Base-by-base conservation (phyloP, 2,329 filamentous ascomycete species). In the Dendryphion nanum region DNA sequence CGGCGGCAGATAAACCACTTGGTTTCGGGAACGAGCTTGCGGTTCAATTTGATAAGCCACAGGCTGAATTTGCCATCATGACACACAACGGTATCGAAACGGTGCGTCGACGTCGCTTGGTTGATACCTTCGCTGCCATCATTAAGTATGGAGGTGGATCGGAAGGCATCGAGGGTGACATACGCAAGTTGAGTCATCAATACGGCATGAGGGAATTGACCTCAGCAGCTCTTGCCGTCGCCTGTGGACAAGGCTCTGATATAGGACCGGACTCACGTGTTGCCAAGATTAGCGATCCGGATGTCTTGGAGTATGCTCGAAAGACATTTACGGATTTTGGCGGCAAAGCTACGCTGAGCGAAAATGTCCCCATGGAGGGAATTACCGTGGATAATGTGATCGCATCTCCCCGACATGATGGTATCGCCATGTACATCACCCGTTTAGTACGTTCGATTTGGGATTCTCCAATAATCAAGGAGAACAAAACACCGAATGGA, bases 21-120 rank as follows among this genome's bases (percentile, higher is more conserved):
- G 91, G 90, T 0, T 97, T 95, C 55, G 90, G 91, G 8, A 98
- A 98, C 53, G 93, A 98, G 67, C 74, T 97, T 39, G 89, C 93
- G 1, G 85, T 95, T n/a, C 94, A 98, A 54, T 98, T 93, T 53
- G 93, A 98, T 56, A 77, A 86, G 42, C 74, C 82, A 0, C 78
- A 85, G 0, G 82, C 85, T 35, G 91, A 98, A 59, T 82, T 97
- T 47, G 93, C 91, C 1, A 81, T 98, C 32, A 75, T 98, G 37
- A 97, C 93, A 20, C 95, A 93, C 53, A 89, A 81, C 12, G 93
- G 93, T 3, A 81, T 98, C 37, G 89, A 96, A 55, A 78, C 95
- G 6, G 80, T 97, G 37, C 83, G 89, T 38, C 77, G 93, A 34
- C 79, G 89, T 55, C 78, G 93, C 38, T 76, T 97, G 4, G 89